These are phyloP conservation scores for Jackrogersella minutella DNA, from an alignment of 495 filamentous ascomycete genomes.

Conservation along the genomic window DNA sequence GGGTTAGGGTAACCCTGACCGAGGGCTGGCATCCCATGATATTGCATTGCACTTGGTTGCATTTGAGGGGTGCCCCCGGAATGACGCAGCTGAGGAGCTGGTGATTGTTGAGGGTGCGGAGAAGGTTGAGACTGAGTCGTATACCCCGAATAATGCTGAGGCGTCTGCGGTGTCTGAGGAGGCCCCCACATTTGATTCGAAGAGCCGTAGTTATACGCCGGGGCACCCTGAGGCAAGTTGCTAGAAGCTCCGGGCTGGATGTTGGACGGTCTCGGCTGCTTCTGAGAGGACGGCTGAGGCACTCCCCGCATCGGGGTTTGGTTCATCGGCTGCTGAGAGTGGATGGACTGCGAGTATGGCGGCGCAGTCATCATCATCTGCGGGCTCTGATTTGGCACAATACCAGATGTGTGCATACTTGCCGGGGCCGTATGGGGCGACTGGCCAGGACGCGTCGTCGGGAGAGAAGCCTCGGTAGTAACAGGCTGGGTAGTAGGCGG, in stretches of 20 bases:
- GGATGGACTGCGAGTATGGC: conserved; percentile 60
- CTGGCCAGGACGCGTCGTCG: conserved; percentile 58
- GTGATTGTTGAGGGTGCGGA: conserved; percentile 65
- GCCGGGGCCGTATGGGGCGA: conserved; percentile 57
- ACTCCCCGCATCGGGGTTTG: conserved; percentile 62
- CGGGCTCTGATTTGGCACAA: conserved; percentile 60
- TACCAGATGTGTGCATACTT: conserved; percentile 51
- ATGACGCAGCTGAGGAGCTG: conserved; percentile 69
- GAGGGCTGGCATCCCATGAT: conserved; percentile 67
- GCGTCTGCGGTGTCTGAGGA: conserved; percentile 56
- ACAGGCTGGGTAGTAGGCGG: conserved; percentile 64
- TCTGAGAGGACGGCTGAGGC: conserved; percentile 59
- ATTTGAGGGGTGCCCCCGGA: conserved; percentile 66
- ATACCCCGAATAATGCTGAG: conserved; percentile 57
- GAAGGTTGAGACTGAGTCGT: conserved; percentile 65
- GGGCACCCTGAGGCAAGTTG: conserved; percentile 49
- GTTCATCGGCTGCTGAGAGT: conserved; percentile 58
- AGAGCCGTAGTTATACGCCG: conserved; percentile 60
- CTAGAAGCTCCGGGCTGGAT: conserved; percentile 51
- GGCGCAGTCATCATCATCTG: conserved; percentile 66
- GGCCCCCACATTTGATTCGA: conserved; percentile 60
- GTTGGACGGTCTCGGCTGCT: conserved; percentile 54
- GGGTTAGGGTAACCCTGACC: conserved; percentile 60
- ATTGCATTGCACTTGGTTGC: conserved; percentile 64
- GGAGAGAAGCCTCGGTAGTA: conserved; percentile 52